Conservation (phyloP, 1,284 basidiomycete species). For the Ustilago trichophora region DNA sequence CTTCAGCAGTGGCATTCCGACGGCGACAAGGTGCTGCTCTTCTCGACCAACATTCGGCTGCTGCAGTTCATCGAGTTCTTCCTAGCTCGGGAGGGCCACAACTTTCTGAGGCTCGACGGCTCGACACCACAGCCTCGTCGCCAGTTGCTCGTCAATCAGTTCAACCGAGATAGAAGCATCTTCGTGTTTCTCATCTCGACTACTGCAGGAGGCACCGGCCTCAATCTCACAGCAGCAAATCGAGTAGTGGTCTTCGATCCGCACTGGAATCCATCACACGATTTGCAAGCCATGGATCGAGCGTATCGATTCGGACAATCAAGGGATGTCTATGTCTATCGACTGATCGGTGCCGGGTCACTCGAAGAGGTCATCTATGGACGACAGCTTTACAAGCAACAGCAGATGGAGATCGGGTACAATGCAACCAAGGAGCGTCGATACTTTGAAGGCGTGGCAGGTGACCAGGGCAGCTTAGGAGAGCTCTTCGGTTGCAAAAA, state of each 20-base stretch:
- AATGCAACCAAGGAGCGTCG: constrained; percentile 67
- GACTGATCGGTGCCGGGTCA: constrained; percentile 52
- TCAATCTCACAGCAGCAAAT: constrained; percentile 88
- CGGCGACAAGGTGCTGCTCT: constrained; percentile 71
- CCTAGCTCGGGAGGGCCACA: constrained; percentile 73
- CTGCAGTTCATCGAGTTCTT: constrained; percentile 81
- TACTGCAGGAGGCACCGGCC: constrained; percentile 78
- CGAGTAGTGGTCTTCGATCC: constrained; percentile 91
- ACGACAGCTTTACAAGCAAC: constrained; percentile 86
- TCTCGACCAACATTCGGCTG: constrained; percentile 84
- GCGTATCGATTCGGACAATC: constrained; percentile 70
- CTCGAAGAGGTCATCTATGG: constrained; percentile 73
- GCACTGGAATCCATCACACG: constrained; percentile 80
- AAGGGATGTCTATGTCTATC: constrained; percentile 51
- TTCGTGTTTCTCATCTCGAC: constrained; percentile 85
- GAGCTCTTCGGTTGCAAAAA: constrained; percentile 84
- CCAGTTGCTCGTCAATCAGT: constrained; percentile 76
- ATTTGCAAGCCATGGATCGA: constrained; percentile 86
- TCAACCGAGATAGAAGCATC: constrained; percentile 77
- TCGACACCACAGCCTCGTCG: constrained; percentile 68
- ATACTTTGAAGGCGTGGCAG: constrained; percentile 82
- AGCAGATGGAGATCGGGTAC: constrained; percentile 86
- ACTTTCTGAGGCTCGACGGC: constrained; percentile 79
- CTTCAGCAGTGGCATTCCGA: constrained; percentile 70
- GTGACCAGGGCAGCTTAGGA: constrained; percentile 76